These are phyloP conservation scores for Aspergillus cristatus DNA, from an alignment of 495 filamentous ascomycete genomes.

Conservation along the genomic window DNA sequence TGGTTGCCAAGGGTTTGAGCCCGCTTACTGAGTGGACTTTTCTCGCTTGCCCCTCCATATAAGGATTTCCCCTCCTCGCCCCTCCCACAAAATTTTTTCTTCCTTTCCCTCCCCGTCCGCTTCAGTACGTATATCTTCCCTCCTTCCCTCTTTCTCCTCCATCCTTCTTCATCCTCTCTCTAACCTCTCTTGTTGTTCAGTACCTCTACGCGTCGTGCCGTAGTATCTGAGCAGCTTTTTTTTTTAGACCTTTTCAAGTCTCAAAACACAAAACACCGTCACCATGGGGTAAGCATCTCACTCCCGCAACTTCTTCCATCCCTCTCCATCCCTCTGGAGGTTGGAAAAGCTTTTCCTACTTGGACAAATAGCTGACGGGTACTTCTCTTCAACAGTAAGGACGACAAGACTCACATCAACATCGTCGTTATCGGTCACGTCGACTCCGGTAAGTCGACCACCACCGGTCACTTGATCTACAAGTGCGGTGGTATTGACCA, in stretches of 20 bases:
- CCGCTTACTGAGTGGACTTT: constrained; percentile 30
- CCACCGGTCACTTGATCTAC: constrained; percentile 98
- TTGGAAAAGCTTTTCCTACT: not conserved
- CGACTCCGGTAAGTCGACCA: constrained; percentile 99
- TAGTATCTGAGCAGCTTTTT: constrained; percentile 40
- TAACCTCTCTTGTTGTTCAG: constrained; percentile 32
- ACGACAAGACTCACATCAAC: constrained; percentile 80
- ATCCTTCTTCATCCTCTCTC: constrained; percentile 14
- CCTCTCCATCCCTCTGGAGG: too few relatives aligned
- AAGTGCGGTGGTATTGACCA: constrained; percentile 99
- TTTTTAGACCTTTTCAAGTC: constrained; percentile 30
- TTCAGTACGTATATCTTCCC: constrained; percentile 42
- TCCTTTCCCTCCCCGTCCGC: constrained; percentile 34
- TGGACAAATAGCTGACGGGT: constrained; percentile 8
- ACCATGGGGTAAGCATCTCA: constrained; percentile 46
- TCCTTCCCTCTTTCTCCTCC: constrained; percentile 13
- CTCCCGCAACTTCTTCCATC: too few relatives aligned
- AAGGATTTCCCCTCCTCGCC: constrained; percentile 40
- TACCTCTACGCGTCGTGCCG: constrained; percentile 45
- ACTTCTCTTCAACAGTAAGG: constrained; percentile 53
- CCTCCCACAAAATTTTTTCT: constrained; percentile 35
- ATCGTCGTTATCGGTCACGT: constrained; percentile 99
- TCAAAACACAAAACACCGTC: constrained; percentile 39
- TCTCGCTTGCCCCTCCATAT: constrained; percentile 47
- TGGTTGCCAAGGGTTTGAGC: constrained; percentile 30